Evolutionary conservation across 179 eudicot genomes (phyloP).

Genomic region (Spinacia oleracea): DNA sequence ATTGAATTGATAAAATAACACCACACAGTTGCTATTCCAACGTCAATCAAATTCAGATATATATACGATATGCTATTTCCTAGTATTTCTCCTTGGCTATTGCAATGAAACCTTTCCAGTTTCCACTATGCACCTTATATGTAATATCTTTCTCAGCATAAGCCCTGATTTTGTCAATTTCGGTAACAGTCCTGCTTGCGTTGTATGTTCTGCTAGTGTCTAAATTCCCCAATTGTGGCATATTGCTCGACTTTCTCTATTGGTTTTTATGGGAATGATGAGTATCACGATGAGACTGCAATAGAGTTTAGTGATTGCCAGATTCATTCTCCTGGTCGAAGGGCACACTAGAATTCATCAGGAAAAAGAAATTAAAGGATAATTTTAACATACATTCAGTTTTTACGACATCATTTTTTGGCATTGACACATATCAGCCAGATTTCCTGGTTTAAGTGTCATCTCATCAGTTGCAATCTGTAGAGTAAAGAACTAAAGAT

Average conservation of each 20-base stretch:
- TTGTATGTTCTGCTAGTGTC: background rate
- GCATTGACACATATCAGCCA: background rate
- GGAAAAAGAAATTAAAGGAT: background rate
- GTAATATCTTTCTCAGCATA: background rate
- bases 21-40: background rate
- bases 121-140: background rate
- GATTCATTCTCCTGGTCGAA: background rate
- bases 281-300: background rate
- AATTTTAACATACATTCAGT: background rate
- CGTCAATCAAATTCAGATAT: background rate
- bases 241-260: background rate
- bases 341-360: background rate
- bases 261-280: background rate
- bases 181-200: background rate
- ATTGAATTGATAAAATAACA: background rate
- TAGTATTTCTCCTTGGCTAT: too few relatives aligned
- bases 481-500: background rate
- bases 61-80: too few relatives aligned
- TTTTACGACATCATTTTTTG: too few relatives aligned
- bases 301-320: background rate
- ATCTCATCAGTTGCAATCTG: background rate
- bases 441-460: background rate
- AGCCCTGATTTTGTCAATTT: background rate
- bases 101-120: background rate
- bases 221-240: background rate